Evolutionary conservation across 2,329 filamentous ascomycete genomes (phyloP).

Genomic region (Alternaria longipes): DNA sequence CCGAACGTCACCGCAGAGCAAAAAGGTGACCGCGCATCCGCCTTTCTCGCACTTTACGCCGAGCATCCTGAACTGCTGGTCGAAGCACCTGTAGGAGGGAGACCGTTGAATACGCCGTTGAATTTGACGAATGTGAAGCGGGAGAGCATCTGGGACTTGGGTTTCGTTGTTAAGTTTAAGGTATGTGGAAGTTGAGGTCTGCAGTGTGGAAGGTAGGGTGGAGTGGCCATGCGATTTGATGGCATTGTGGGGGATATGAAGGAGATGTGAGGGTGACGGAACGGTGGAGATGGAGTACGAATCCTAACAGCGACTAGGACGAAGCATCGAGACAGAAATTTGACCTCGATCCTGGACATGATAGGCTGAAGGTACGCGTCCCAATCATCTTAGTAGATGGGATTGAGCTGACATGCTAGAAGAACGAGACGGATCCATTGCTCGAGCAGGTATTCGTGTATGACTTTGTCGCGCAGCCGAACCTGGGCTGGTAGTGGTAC

Average conservation of each 20-base stretch:
- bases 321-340: slow-evolving; percentile 33
- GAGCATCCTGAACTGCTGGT: slow-evolving; percentile 28
- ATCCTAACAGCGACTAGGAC: slow-evolving; percentile 17
- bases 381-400: too few relatives aligned
- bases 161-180: slow-evolving; percentile 40
- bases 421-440: slow-evolving; percentile 41
- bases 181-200: slow-evolving; percentile 11
- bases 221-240: too few relatives aligned
- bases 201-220: not conserved
- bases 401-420: not conserved
- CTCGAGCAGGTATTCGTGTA: slow-evolving; percentile 40
- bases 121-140: slow-evolving; percentile 35
- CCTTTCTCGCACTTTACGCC: slow-evolving; percentile 36
- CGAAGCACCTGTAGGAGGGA: slow-evolving; percentile 28
- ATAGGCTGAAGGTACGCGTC: slow-evolving; percentile 37
- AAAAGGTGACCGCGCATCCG: slow-evolving; percentile 34
- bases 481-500: slow-evolving; percentile 32
- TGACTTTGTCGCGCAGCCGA: slow-evolving; percentile 37
- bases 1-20: slow-evolving; percentile 24
- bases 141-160: slow-evolving; percentile 36
- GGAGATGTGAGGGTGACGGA: not conserved
- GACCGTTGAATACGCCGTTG: slow-evolving; percentile 32
- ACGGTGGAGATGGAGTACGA: not conserved
- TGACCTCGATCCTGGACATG: slow-evolving; percentile 35
- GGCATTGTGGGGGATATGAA: not conserved